These are phyloP conservation scores for Castanea mollissima DNA, from an alignment of 306 rosid species.

Conservation along the genomic window DNA sequence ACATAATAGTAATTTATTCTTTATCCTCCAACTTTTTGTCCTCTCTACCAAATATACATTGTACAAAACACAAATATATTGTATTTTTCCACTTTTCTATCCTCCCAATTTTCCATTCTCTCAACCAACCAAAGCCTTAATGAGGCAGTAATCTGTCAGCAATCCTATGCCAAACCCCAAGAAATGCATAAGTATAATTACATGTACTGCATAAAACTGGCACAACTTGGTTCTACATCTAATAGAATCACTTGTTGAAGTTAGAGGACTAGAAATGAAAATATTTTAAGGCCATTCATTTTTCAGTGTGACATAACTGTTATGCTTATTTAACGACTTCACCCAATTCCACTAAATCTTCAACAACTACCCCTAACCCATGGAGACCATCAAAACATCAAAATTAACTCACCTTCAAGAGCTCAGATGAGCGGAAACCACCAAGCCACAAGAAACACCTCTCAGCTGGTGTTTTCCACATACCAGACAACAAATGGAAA, in stretches of 20 bases:
- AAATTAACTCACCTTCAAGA: constrained; percentile 70
- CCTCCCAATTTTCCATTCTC: too few relatives aligned
- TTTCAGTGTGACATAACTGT: background rate
- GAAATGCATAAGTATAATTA: background rate
- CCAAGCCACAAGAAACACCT: constrained; percentile 98
- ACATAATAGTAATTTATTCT: too few relatives aligned
- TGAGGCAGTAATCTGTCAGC: background rate
- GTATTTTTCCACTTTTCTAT: too few relatives aligned
- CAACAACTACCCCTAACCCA: background rate
- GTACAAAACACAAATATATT: too few relatives aligned
- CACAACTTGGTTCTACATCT: background rate
- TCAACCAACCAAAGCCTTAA: too few relatives aligned
- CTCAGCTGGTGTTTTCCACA: constrained; percentile 99
- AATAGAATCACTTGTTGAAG: background rate
- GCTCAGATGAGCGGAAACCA: constrained; percentile 93
- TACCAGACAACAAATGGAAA: constrained; percentile 94
- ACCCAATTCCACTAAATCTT: background rate
- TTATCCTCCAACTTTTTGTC: too few relatives aligned
- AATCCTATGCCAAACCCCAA: background rate
- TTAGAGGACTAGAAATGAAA: background rate
- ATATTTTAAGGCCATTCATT: background rate
- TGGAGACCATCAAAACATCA: constrained; percentile 9
- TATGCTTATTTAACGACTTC: background rate
- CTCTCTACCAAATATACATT: too few relatives aligned
- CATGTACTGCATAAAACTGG: background rate